Percentiles rank a stretch among this genome's conserved stretches.
Evolutionary conservation across 2,329 filamentous ascomycete genomes (phyloP).

Genomic region (Penicillium sp.): DNA sequence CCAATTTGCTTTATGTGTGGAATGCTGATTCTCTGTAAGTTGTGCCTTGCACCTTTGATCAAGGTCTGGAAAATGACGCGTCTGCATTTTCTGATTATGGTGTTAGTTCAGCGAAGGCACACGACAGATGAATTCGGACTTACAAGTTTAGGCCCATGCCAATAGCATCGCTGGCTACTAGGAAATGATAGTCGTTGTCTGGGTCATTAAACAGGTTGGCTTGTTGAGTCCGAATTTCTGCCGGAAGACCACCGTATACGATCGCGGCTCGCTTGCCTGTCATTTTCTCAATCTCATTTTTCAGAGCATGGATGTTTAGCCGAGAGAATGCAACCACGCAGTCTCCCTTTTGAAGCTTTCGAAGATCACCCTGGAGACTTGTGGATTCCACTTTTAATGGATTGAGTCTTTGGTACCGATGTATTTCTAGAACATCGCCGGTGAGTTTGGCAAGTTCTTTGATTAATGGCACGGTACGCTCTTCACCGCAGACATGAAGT

Average conservation of each 20-base stretch:
- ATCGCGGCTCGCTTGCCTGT: constrained; percentile 83
- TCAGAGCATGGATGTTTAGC: constrained; percentile 73
- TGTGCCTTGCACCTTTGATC: constrained; percentile 64
- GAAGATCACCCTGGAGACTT: constrained; percentile 62
- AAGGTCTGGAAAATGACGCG: constrained; percentile 81
- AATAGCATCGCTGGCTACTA: constrained; percentile 92
- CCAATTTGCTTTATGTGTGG: constrained; percentile 93
- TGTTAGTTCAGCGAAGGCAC: constrained; percentile 16
- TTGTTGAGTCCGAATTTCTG: constrained; percentile 88
- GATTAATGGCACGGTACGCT: constrained; percentile 74
- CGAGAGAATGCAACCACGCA: constrained; percentile 85
- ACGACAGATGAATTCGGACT: constrained; percentile 22
- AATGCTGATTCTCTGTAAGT: constrained; percentile 57
- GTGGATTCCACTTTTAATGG: constrained; percentile 63
- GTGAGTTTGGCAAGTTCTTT: constrained; percentile 70
- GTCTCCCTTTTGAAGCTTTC: constrained; percentile 77
- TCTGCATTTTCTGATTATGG: constrained; percentile 61
- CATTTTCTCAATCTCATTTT: constrained; percentile 67
- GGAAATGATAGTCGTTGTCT: constrained; percentile 88
- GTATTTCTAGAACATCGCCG: constrained; percentile 78
- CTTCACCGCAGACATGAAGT: constrained; percentile 89
- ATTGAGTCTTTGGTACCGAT: constrained; percentile 79
- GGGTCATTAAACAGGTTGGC: constrained; percentile 92
- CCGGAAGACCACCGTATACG: constrained; percentile 86
- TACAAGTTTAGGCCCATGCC: constrained; percentile 95